A percentile compares a stretch with the other conserved stretches of the same genome.
phyloP scores from a whole-genome alignment of 1,139 yeast genomes.

The Saccharomycopsis hybrid region DNA sequence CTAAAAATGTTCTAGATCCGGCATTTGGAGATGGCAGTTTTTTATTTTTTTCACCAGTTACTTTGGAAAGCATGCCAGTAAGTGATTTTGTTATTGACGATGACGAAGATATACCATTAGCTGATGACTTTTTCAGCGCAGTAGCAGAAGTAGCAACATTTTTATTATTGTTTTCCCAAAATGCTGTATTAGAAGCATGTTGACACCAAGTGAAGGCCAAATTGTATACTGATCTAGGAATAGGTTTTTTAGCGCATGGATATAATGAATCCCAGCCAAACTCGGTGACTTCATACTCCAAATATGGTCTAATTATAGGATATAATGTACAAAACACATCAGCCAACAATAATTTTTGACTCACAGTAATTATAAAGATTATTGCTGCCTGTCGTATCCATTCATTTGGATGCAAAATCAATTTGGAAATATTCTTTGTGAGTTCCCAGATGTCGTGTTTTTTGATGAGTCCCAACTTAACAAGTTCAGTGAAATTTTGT shows the following conservation, averaged over 20 bases:
- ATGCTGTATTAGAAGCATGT: slow-evolving; percentile 26
- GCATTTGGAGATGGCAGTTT: background rate
- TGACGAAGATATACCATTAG: background rate
- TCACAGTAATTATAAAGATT: slow-evolving; percentile 53
- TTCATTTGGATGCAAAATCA: slow-evolving; percentile 77
- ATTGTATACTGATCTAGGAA: slow-evolving; percentile 61
- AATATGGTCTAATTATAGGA: slow-evolving; percentile 72
- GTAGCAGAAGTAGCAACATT: slow-evolving; percentile 28
- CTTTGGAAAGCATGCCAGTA: slow-evolving; percentile 12
- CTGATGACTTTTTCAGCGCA: slow-evolving; percentile 12
- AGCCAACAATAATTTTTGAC: slow-evolving; percentile 60
- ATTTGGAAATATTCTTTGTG: slow-evolving; percentile 40
- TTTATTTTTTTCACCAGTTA: slow-evolving; percentile 4
- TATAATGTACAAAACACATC: slow-evolving; percentile 78
- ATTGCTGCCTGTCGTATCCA: slow-evolving; percentile 75
- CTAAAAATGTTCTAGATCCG: slow-evolving; percentile 31
- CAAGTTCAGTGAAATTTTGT: slow-evolving; percentile 53
- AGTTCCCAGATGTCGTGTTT: slow-evolving; percentile 46
- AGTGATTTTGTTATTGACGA: slow-evolving; percentile 11
- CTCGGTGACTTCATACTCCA: slow-evolving; percentile 67
- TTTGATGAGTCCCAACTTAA: slow-evolving; percentile 48
- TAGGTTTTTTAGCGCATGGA: slow-evolving; percentile 58
- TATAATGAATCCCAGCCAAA: slow-evolving; percentile 60
- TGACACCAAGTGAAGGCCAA: slow-evolving; percentile 68
- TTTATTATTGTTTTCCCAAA: slow-evolving; percentile 20